Conservation (phyloP, 495 filamentous ascomycete genomes). For the Lasiosphaeria miniovina region DNA sequence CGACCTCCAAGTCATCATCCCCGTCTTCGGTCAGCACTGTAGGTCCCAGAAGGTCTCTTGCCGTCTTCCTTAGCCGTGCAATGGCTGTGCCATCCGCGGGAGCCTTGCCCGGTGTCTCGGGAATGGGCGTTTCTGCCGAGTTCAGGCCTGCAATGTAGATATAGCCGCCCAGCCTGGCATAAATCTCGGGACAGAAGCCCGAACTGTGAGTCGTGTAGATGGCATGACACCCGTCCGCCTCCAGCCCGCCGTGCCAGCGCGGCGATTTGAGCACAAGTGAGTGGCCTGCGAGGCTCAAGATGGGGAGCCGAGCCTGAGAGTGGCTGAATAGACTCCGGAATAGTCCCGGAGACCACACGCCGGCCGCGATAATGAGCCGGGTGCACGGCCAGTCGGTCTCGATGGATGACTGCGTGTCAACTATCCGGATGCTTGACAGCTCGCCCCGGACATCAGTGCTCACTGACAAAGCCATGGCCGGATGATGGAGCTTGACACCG, state of each 20-base stretch:
- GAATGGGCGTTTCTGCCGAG: slow-evolving; percentile 53
- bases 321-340: slow-evolving; percentile 62
- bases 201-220: slow-evolving; percentile 58
- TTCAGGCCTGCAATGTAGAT: slow-evolving; percentile 78
- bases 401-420: slow-evolving; percentile 40
- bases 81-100: slow-evolving; percentile 46
- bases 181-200: slow-evolving; percentile 69
- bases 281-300: slow-evolving; percentile 66
- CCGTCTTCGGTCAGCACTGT: slow-evolving; percentile 15
- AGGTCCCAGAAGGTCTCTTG: slow-evolving; percentile 53
- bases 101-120: slow-evolving; percentile 48
- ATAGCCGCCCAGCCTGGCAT: slow-evolving; percentile 60
- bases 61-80: slow-evolving; percentile 50
- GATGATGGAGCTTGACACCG: slow-evolving; percentile 67
- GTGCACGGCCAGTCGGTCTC: slow-evolving; percentile 57
- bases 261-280: slow-evolving; percentile 65
- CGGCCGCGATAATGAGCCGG: slow-evolving; percentile 61
- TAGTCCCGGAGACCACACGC: slow-evolving; percentile 65
- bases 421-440: slow-evolving; percentile 48
- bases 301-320: slow-evolving; percentile 47
- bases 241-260: slow-evolving; percentile 43
- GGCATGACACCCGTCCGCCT: slow-evolving; percentile 57
- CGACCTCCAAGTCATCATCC: slow-evolving; percentile 56
- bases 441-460: slow-evolving; percentile 43
- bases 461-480: slow-evolving; percentile 53